Percentiles rank a stretch among this genome's conserved stretches.
phyloP scores from a whole-genome alignment of 108 stramenopile species.

The Pseudonitzschia multiseries region DNA sequence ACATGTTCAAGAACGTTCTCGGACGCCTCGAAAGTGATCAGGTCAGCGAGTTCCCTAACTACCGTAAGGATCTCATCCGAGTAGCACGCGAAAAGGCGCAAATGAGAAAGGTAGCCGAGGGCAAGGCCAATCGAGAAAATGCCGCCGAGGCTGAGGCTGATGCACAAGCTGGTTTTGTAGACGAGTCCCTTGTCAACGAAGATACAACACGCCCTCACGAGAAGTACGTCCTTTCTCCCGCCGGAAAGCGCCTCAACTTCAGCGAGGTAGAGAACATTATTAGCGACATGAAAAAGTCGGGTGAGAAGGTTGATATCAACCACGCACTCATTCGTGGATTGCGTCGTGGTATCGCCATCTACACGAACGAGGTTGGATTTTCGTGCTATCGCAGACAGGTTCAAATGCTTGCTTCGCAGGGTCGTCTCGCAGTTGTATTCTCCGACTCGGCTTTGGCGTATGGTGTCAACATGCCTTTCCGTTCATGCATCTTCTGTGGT shows the following conservation, averaged over 20 bases:
- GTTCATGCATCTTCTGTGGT: slow-evolving; percentile 96
- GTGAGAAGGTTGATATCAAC: slow-evolving; percentile 85
- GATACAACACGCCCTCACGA: slow-evolving; percentile 97
- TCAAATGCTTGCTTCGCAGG: slow-evolving; percentile 96
- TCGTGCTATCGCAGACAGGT: slow-evolving; percentile 97
- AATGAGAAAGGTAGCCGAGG: slow-evolving; percentile 89
- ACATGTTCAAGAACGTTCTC: slow-evolving; percentile 95
- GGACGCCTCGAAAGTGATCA: slow-evolving; percentile 89
- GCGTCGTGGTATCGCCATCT: slow-evolving; percentile 97
- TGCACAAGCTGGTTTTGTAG: slow-evolving; percentile 89
- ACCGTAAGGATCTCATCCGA: slow-evolving; percentile 89
- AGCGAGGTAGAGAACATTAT: slow-evolving; percentile 95
- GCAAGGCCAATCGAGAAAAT: slow-evolving; percentile 85
- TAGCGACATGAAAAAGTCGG: slow-evolving; percentile 91
- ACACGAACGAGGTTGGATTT: slow-evolving; percentile 98
- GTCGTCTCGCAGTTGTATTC: slow-evolving; percentile 97
- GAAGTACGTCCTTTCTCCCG: slow-evolving; percentile 91
- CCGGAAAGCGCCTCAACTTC: slow-evolving; percentile 87
- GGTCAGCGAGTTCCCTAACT: slow-evolving; percentile 88
- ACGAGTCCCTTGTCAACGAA: slow-evolving; percentile 82
- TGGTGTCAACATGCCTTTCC: slow-evolving; percentile 99
- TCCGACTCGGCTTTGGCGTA: slow-evolving; percentile 98
- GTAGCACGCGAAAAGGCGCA: slow-evolving; percentile 85
- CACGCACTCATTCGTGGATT: slow-evolving; percentile 97
- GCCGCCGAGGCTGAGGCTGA: slow-evolving; percentile 91